Evolutionary conservation across 164 flowering plant genomes (phyloP).

Genomic region (Paratinospora sagittata): DNA sequence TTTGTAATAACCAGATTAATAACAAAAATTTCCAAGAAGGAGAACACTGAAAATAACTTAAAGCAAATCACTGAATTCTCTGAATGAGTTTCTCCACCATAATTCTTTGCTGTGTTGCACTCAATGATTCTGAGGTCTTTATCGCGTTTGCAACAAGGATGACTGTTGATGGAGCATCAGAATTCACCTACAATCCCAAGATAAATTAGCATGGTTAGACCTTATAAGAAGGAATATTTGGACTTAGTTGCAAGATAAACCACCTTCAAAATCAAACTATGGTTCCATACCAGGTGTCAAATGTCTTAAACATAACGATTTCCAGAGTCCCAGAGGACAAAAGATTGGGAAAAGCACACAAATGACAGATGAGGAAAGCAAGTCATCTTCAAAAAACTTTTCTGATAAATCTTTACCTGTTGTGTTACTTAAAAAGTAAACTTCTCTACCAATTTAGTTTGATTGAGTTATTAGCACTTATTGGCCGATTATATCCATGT

Average conservation of each 20-base stretch:
- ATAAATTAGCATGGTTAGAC: neutral
- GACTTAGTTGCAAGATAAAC: neutral
- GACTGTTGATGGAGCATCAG: constrained; percentile 47
- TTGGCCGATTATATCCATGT: too few species aligned
- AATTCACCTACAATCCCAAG: constrained; percentile 60
- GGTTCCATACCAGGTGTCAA: too few species aligned
- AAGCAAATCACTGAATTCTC: constrained; percentile 37
- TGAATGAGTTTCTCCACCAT: constrained; percentile 72
- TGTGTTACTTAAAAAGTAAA: too few species aligned
- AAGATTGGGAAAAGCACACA: too few species aligned
- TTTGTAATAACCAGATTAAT: neutral
- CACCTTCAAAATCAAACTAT: neutral
- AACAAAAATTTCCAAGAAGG: neutral
- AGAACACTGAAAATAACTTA: neutral
- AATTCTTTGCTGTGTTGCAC: constrained; percentile 61
- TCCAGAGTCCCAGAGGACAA: too few species aligned
- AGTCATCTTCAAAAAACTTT: too few species aligned
- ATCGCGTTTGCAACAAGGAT: constrained; percentile 71
- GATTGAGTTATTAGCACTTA: too few species aligned
- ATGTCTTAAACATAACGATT: too few species aligned
- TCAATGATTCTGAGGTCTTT: constrained; percentile 63
- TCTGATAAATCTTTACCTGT: too few species aligned
- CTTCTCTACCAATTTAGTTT: too few species aligned
- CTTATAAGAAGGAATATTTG: neutral
- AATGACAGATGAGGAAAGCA: too few species aligned